phyloP scores from a whole-genome alignment of 208 protist genomes.

The Novymonas esmeraldas region DNA sequence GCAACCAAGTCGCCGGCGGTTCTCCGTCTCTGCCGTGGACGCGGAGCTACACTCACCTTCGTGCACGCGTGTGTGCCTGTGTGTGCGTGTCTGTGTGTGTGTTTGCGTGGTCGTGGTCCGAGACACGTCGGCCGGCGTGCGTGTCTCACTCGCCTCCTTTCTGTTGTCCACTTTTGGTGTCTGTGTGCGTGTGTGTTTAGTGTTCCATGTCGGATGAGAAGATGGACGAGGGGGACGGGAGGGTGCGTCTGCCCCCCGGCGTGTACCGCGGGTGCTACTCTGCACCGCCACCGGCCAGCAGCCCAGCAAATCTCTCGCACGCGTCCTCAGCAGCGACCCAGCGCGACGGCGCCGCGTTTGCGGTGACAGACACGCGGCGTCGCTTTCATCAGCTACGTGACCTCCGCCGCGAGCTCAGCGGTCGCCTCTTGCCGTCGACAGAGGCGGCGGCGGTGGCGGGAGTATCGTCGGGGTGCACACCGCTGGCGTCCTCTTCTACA shows the following conservation, averaged over 20 bases:
- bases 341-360: background rate
- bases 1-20: too few relatives aligned
- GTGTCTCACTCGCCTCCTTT: too few relatives aligned
- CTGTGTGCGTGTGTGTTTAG: background rate
- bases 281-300: background rate
- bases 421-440: constrained; percentile 2
- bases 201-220: background rate
- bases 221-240: background rate
- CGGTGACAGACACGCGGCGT: constrained; percentile 2
- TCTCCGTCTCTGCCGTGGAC: too few relatives aligned
- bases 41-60: too few relatives aligned
- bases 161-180: background rate
- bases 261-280: constrained; percentile 7
- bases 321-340: background rate
- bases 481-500: background rate
- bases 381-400: constrained; percentile 28
- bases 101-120: too few relatives aligned
- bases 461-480: background rate
- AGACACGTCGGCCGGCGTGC: too few relatives aligned
- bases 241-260: constrained; percentile 2
- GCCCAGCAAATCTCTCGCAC: background rate
- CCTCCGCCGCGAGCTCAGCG: constrained; percentile 25
- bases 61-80: too few relatives aligned
- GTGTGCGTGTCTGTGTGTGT: too few relatives aligned
- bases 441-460: background rate